Evolutionary conservation across 2,329 filamentous ascomycete species (phyloP).

Genomic region (Penicillium sclerotiorum): DNA sequence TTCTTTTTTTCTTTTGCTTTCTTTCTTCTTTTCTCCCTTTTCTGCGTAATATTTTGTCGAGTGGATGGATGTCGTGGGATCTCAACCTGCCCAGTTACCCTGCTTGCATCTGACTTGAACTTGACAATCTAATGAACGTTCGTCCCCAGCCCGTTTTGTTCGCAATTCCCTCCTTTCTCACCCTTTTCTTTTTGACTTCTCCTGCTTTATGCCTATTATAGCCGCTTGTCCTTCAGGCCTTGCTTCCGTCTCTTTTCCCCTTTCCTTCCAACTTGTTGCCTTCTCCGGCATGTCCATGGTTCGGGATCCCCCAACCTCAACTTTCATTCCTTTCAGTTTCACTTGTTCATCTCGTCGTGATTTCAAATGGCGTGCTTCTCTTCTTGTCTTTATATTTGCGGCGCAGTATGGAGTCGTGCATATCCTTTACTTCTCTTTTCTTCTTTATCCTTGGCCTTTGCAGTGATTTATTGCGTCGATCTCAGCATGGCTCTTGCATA

Average conservation of each 20-base stretch:
- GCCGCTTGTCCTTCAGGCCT: too few relatives aligned
- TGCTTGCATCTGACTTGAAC: too few relatives aligned
- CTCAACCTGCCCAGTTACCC: too few relatives aligned
- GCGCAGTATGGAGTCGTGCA: conserved; percentile 18
- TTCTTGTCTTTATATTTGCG: conserved; percentile 5
- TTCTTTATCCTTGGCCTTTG: conserved; percentile 1
- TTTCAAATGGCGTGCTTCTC: conserved; percentile 10
- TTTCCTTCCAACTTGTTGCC: conserved; percentile 10
- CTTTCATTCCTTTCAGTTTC: conserved; percentile 5
- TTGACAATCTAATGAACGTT: too few relatives aligned
- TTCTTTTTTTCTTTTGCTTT: conserved; percentile 15
- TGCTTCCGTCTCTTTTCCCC: too few relatives aligned
- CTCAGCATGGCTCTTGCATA: conserved; percentile 8
- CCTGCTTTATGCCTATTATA: too few relatives aligned
- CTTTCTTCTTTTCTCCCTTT: conserved; percentile 22
- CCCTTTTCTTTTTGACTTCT: neutral
- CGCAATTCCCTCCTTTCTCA: neutral
- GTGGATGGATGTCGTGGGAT: too few relatives aligned
- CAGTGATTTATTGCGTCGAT: neutral
- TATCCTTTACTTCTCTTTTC: conserved; percentile 10
- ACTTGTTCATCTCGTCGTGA: conserved; percentile 15
- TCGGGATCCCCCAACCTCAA: neutral
- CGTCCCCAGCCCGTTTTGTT: neutral
- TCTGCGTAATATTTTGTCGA: too few relatives aligned
- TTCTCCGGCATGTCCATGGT: neutral